These are phyloP conservation scores for Lophiostoma macrostomum DNA, from an alignment of 495 filamentous ascomycete species.

Conservation along the genomic window DNA sequence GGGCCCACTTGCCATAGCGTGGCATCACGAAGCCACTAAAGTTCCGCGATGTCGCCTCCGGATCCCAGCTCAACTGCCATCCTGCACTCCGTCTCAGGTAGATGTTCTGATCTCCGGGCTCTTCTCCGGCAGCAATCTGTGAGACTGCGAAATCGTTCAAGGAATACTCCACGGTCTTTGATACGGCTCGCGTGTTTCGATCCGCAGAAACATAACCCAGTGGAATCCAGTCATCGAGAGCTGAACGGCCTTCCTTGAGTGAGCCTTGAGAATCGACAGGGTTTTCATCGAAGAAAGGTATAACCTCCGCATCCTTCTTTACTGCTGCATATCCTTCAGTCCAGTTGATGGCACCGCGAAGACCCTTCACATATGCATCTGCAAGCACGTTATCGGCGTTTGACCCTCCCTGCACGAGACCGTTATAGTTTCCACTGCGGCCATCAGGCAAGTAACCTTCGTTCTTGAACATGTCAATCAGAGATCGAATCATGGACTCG, in stretches of 20 bases:
- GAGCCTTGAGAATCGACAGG: slow-evolving; percentile 31
- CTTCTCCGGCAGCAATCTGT: slow-evolving; percentile 38
- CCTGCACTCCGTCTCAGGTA: slow-evolving; percentile 36
- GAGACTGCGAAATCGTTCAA: slow-evolving; percentile 41
- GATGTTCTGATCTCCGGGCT: slow-evolving; percentile 31
- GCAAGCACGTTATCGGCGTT: slow-evolving; percentile 44
- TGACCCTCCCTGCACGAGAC: slow-evolving; percentile 40
- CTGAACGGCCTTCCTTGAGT: slow-evolving; percentile 39
- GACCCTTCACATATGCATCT: slow-evolving; percentile 42
- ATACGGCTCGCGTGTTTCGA: slow-evolving; percentile 32
- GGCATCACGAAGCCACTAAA: slow-evolving; percentile 42
- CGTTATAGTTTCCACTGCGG: slow-evolving; percentile 39
- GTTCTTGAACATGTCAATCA: slow-evolving; percentile 41
- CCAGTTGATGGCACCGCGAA: slow-evolving; percentile 40
- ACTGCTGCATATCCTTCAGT: slow-evolving; percentile 40
- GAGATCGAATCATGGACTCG: slow-evolving; percentile 32
- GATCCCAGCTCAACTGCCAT: slow-evolving; percentile 40
- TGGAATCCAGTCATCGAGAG: slow-evolving; percentile 39
- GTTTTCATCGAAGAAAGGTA: slow-evolving; percentile 36
- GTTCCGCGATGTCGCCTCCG: slow-evolving; percentile 24
- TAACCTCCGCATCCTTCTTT: slow-evolving; percentile 39
- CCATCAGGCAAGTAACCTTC: slow-evolving; percentile 42
- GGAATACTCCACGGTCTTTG: slow-evolving; percentile 40
- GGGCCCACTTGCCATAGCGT: too few relatives aligned
- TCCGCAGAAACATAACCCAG: slow-evolving; percentile 38